Evolutionary conservation across 2,329 filamentous ascomycete species (phyloP), one percentile per base, ranked within the genome.

Genomic region (Scedosporium dehoogii): DNA sequence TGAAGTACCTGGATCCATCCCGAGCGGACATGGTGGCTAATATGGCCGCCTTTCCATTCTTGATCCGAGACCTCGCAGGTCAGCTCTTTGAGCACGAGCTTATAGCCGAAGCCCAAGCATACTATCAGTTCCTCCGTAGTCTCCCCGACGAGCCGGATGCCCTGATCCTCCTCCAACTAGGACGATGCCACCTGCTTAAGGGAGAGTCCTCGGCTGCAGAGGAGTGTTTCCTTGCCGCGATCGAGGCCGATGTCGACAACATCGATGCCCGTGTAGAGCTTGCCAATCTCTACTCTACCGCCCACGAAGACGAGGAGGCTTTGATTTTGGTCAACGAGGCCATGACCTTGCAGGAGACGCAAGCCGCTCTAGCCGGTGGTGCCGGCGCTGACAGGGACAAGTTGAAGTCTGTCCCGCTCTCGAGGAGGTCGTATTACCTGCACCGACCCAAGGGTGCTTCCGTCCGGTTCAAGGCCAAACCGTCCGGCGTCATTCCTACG

Each of bases 201-300:
- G 83, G 82, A 6, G 80, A 88, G 62, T 79, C 85, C 21, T 79
- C 84, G 38, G 85, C 88, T 44, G 92, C 92, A 0, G 88, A 93
- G 69, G 85, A 89, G 66, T 89, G 85, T 70, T 94, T 92, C 68
- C 81, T 91, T 25, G 84, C 84, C 1, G 85, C 92, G 10, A 85
- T 91, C 44, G 85, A 91, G 60, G 81, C 85, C 64, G 89, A 96
- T 65, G 78, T 86, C 55, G 79, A 85, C 48, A 86, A 88, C 63
- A 85, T 93, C 58, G 87, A 92, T 65, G 90, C 91, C 46, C 87
- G 91, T 46, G 85, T 90, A 33, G 85, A 91, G 68, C 79, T 97
- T 9, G 91, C 91, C 12, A 92, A 89, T 68, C 85, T 97, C 73
- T 96, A 96, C 69, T 91, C 96, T 71, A 85, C 82, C 65, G 82